phyloP scores from a whole-genome alignment of 768 basidiomycete genomes.

The Collybia nuda region DNA sequence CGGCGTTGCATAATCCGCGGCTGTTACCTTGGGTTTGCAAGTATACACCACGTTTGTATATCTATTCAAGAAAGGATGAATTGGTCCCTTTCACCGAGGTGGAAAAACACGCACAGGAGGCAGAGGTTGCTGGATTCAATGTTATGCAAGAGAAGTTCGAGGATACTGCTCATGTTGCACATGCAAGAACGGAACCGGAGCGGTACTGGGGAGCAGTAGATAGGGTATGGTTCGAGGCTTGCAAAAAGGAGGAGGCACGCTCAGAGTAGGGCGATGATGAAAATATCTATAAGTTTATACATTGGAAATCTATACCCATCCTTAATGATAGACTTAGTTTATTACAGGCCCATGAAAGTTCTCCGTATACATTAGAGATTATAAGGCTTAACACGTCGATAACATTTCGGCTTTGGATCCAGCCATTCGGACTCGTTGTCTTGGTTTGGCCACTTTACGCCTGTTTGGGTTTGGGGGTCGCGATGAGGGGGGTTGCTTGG shows the following conservation, averaged over 20 bases:
- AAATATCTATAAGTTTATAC: too few relatives aligned
- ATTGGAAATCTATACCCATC: too few relatives aligned
- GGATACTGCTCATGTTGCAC: conserved; percentile 43
- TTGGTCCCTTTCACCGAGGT: conserved; percentile 36
- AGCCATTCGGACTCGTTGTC: conserved; percentile 1
- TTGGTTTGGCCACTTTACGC: too few relatives aligned
- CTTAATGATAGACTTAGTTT: background rate
- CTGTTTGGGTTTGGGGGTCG: too few relatives aligned
- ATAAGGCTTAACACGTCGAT: conserved; percentile 1
- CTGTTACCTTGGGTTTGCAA: conserved; percentile 41
- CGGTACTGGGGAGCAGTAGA: conserved; percentile 43
- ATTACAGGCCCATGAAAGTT: background rate
- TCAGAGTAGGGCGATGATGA: background rate
- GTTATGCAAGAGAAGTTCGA: conserved; percentile 36
- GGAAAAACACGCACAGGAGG: conserved; percentile 31
- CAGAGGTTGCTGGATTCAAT: conserved; percentile 26
- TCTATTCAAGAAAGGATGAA: conserved; percentile 43
- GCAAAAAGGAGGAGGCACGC: background rate
- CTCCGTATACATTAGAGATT: background rate
- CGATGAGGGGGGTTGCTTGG: conserved; percentile 1
- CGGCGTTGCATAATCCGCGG: conserved; percentile 21
- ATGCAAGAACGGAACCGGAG: conserved; percentile 40
- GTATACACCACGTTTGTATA: conserved; percentile 40
- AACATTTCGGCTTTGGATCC: conserved; percentile 2
- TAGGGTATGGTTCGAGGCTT: conserved; percentile 34